These are phyloP conservation scores for Yarrowia porcina DNA, from an alignment of 805 yeast genomes.

Conservation along the genomic window DNA sequence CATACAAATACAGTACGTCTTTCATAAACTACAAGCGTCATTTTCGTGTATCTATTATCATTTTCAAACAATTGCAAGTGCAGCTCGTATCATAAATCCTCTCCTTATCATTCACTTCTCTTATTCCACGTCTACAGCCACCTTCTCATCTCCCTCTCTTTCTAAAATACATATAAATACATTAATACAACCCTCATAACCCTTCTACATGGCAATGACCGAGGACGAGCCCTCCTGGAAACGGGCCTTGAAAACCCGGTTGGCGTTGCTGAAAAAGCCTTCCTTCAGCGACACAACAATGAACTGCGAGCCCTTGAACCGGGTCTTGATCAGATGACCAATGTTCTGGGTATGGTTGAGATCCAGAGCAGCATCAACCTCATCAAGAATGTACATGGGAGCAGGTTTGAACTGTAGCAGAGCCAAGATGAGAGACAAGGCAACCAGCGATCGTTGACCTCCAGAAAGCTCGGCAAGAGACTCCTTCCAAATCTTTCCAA, in stretches of 20 bases:
- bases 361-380: constrained; percentile 98
- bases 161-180: constrained; percentile 6
- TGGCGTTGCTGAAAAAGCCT: constrained; percentile 98
- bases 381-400: constrained; percentile 96
- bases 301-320: constrained; percentile 94
- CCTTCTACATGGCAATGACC: constrained; percentile 45
- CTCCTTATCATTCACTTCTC: too few species aligned
- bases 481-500: constrained; percentile 95
- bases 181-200: constrained; percentile 1
- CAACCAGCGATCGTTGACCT: constrained; percentile 93
- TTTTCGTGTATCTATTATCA: too few species aligned
- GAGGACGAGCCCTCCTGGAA: constrained; percentile 97
- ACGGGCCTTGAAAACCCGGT: constrained; percentile 85
- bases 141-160: too few species aligned
- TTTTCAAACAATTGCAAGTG: too few species aligned
- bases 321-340: constrained; percentile 91
- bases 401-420: constrained; percentile 94
- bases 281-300: constrained; percentile 95
- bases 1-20: too few species aligned
- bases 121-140: too few species aligned
- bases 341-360: constrained; percentile 95
- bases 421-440: constrained; percentile 87
- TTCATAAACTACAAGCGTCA: too few species aligned
- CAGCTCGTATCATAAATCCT: too few species aligned
- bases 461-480: constrained; percentile 93